Percentiles rank a stretch among this genome's conserved stretches.
phyloP scores from a whole-genome alignment of 352 stramenopile species.

The Pythium insidiosum region DNA sequence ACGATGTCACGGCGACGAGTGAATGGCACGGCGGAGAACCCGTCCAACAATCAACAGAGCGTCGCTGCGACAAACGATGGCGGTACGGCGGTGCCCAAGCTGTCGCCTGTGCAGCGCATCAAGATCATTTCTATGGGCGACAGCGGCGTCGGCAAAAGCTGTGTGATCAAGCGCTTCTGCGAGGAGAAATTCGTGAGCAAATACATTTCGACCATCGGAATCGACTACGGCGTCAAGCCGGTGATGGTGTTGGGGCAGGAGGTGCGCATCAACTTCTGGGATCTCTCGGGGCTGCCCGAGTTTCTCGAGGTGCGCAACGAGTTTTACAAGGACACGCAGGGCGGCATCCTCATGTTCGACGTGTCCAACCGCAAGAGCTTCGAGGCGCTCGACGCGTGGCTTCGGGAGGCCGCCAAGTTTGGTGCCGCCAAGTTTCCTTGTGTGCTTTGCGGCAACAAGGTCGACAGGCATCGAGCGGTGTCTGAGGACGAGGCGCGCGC shows the following conservation, averaged over 20 bases:
- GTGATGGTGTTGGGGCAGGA: constrained; percentile 63
- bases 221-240: constrained; percentile 93
- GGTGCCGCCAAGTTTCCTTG: constrained; percentile 82
- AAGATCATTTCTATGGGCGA: constrained; percentile 94
- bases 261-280: constrained; percentile 93
- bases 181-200: constrained; percentile 93
- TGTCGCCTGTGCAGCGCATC: constrained; percentile 61
- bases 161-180: constrained; percentile 94
- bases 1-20: no score
- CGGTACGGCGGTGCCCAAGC: constrained; percentile 8
- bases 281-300: constrained; percentile 87
- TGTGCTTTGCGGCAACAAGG: constrained; percentile 90
- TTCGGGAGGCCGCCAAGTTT: constrained; percentile 85
- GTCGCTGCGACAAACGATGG: no score
- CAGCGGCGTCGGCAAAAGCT: constrained; percentile 88
- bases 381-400: constrained; percentile 81
- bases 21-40: no score
- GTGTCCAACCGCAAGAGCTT: constrained; percentile 72
- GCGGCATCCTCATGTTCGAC: constrained; percentile 73
- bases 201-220: constrained; percentile 95
- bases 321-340: constrained; percentile 94
- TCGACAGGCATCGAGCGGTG: constrained; percentile 70
- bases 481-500: constrained; percentile 66
- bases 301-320: constrained; percentile 95
- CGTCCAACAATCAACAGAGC: no score